phyloP scores from a whole-genome alignment of 352 stramenopile genomes.

The Phytophthora multivora region DNA sequence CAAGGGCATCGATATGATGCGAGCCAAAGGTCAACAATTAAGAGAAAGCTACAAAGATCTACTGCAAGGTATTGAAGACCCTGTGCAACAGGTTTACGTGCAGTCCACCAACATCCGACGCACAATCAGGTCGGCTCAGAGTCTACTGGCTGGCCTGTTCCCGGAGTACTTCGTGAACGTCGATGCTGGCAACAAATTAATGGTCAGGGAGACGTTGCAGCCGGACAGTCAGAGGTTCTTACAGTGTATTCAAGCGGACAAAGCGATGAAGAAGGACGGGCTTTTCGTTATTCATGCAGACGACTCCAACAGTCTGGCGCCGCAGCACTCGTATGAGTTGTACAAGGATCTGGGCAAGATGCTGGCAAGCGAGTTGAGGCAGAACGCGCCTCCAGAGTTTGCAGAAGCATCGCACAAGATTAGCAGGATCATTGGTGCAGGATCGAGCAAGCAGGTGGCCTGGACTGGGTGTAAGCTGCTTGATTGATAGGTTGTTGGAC shows the following conservation, averaged over 20 bases:
- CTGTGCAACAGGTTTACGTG: conserved; percentile 56
- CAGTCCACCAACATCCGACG: conserved; percentile 80
- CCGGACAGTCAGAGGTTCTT: conserved; percentile 25
- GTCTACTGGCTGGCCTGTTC: conserved; percentile 71
- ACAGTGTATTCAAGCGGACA: conserved; percentile 7
- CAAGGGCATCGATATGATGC: conserved; percentile 73
- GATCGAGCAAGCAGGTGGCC: conserved; percentile 41
- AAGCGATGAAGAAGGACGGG: conserved; percentile 4
- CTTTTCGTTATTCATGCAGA: conserved; percentile 55
- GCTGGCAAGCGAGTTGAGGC: conserved; percentile 53
- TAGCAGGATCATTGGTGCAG: conserved; percentile 49
- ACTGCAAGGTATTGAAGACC: conserved; percentile 40
- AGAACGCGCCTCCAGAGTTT: conserved; percentile 51
- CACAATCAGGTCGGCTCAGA: conserved; percentile 76
- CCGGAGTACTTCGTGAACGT: conserved; percentile 46
- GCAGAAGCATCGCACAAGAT: conserved; percentile 43
- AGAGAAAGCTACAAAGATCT: conserved; percentile 48
- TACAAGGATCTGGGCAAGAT: conserved; percentile 56
- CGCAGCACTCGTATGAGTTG: conserved; percentile 71
- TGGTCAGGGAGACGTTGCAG: conserved; percentile 2
- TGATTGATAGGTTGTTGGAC: not conserved
- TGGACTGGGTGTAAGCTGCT: conserved; percentile 69
- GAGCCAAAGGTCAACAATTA: conserved; percentile 48
- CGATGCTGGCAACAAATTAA: conserved; percentile 13
- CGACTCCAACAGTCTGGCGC: conserved; percentile 51